phyloP scores from a whole-genome alignment of 2,329 filamentous ascomycete genomes.

The Botrytis paeoniae region DNA sequence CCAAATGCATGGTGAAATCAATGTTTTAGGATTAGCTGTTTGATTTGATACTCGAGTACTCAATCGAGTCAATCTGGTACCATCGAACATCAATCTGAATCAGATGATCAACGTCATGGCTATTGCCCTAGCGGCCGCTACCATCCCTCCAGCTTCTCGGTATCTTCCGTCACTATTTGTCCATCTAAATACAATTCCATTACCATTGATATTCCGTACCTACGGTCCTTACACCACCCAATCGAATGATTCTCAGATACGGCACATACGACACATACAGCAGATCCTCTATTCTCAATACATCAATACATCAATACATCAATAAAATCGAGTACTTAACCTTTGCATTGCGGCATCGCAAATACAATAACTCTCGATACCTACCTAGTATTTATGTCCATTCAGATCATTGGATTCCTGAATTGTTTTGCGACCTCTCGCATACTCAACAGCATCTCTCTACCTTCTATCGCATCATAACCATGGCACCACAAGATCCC shows the following conservation, averaged over 20 bases:
- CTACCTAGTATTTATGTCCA: not conserved
- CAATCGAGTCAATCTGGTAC: not conserved
- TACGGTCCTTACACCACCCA: not conserved
- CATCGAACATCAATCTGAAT: not conserved
- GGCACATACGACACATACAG: not conserved
- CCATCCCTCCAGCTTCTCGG: not conserved
- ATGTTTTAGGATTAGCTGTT: too few species aligned
- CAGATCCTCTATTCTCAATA: not conserved
- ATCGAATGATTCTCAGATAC: not conserved
- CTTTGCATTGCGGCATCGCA: not conserved
- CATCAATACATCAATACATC: not conserved
- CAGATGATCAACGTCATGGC: not conserved
- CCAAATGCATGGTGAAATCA: too few species aligned
- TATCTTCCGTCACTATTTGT: not conserved
- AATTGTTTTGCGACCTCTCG: not conserved
- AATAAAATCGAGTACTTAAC: not conserved
- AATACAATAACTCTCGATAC: too few species aligned
- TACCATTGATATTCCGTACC: not conserved
- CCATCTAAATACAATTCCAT: not conserved
- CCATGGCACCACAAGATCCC: conserved; percentile 49
- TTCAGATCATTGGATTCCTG: too few species aligned
- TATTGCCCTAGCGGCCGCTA: conserved; percentile 11
- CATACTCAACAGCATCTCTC: not conserved
- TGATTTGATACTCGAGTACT: not conserved
- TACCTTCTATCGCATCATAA: not conserved